These are phyloP conservation scores for Strobilomyces dryophilus DNA, from an alignment of 768 basidiomycete species.

Conservation along the genomic window DNA sequence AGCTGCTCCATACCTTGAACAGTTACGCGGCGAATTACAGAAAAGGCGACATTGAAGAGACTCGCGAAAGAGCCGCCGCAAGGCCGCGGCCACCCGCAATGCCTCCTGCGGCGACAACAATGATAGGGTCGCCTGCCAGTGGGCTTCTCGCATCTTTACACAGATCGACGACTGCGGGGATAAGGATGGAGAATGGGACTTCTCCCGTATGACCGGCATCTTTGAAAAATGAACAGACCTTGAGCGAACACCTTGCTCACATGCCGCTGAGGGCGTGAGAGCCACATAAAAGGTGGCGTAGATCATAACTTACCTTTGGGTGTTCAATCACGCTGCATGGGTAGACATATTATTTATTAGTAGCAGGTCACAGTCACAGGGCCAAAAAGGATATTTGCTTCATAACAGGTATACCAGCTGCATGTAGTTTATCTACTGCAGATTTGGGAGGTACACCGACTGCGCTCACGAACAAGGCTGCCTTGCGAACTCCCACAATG, in stretches of 20 bases:
- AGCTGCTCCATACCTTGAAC: slow-evolving; percentile 66
- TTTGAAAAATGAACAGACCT: slow-evolving; percentile 45
- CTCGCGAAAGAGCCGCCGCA: slow-evolving; percentile 66
- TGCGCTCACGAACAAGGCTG: slow-evolving; percentile 78
- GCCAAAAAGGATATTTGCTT: slow-evolving; percentile 48
- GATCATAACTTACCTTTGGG: slow-evolving; percentile 53
- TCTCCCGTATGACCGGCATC: slow-evolving; percentile 90
- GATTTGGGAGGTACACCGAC: slow-evolving; percentile 82
- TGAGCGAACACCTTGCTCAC: slow-evolving; percentile 71
- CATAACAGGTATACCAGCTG: slow-evolving; percentile 77
- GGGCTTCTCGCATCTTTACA: slow-evolving; percentile 67
- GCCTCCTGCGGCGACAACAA: slow-evolving; percentile 83
- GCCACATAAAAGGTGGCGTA: neutral
- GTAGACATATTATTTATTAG: neutral
- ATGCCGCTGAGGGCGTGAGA: slow-evolving; percentile 41
- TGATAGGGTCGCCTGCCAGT: slow-evolving; percentile 69
- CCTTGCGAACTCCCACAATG: slow-evolving; percentile 76
- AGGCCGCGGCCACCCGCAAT: slow-evolving; percentile 81
- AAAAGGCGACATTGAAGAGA: neutral
- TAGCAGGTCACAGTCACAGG: neutral
- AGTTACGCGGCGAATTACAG: neutral
- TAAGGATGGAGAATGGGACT: slow-evolving; percentile 74
- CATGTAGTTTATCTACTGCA: slow-evolving; percentile 77
- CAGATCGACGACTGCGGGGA: slow-evolving; percentile 79
- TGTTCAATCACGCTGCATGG: slow-evolving; percentile 72